These are phyloP conservation scores for Candida alai DNA, from an alignment of 805 yeast species.

Conservation along the genomic window DNA sequence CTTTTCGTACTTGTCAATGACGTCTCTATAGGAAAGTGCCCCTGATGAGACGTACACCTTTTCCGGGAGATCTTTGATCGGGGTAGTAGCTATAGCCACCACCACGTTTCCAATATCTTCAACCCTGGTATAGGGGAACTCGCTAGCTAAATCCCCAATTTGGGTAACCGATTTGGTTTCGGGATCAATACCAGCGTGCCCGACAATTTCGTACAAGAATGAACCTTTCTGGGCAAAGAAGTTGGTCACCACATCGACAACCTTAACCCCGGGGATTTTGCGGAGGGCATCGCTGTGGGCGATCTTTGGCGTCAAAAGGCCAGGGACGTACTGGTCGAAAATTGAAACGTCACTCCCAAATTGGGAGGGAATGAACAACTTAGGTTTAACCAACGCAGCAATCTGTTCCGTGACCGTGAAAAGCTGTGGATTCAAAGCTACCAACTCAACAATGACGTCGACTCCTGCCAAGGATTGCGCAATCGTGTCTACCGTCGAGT, in stretches of 20 bases:
- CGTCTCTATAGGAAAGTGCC: conserved; percentile 33
- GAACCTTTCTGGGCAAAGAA: conserved; percentile 10
- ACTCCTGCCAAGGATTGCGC: conserved; percentile 30
- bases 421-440: conserved; percentile 26
- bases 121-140: conserved; percentile 32
- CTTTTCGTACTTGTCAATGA: conserved; percentile 38
- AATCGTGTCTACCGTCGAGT: conserved; percentile 9
- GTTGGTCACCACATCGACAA: conserved; percentile 10
- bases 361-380: conserved; percentile 56
- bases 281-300: not conserved
- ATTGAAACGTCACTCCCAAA: conserved; percentile 47
- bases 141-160: conserved; percentile 37
- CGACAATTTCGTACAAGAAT: conserved; percentile 29
- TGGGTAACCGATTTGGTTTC: conserved; percentile 29
- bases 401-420: conserved; percentile 35
- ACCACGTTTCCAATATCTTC: conserved; percentile 43
- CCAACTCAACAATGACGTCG: conserved; percentile 42
- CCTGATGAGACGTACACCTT: conserved; percentile 41
- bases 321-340: conserved; percentile 12
- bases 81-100: conserved; percentile 36
- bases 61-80: conserved; percentile 40
- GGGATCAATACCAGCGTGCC: conserved; percentile 31
- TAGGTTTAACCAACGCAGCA: conserved; percentile 38
- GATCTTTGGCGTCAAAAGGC: conserved; percentile 4
- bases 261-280: conserved; percentile 8